Evolutionary conservation across 345 rosid genomes (phyloP).

Genomic region (Reutealis trisperma): DNA sequence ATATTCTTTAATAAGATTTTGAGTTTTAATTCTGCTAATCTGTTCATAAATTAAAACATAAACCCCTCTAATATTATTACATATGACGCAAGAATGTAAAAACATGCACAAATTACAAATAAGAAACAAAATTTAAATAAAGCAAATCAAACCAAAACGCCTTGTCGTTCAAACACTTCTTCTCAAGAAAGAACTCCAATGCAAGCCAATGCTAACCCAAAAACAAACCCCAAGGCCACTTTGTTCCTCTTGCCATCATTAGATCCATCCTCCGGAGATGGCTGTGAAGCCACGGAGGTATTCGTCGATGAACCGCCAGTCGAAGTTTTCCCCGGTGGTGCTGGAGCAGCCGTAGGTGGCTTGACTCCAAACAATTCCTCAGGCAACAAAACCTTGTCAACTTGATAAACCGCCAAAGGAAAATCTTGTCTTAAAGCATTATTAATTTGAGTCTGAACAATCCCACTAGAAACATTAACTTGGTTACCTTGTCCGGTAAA

Average conservation of each 20-base stretch:
- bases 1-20: no score
- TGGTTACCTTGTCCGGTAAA: conserved; percentile 68
- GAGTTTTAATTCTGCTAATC: no score
- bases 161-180: neutral
- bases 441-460: conserved; percentile 60
- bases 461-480: conserved; percentile 74
- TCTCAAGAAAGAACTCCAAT: conserved; percentile 47
- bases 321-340: conserved; percentile 25
- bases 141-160: neutral
- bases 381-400: conserved; percentile 80
- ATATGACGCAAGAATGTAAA: no score
- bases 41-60: no score
- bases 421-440: conserved; percentile 45
- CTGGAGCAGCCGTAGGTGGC: conserved; percentile 42
- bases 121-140: neutral
- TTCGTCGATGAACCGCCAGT: conserved; percentile 23
- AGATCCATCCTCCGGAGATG: conserved; percentile 35
- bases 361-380: conserved; percentile 51
- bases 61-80: no score
- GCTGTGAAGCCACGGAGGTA: conserved; percentile 29
- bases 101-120: no score
- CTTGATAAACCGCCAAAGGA: conserved; percentile 77
- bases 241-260: conserved; percentile 22
- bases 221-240: conserved; percentile 42
- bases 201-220: conserved; percentile 56